These are phyloP conservation scores for Thalia dealbata DNA, from an alignment of 176 grass and related monocot species.

Conservation along the genomic window DNA sequence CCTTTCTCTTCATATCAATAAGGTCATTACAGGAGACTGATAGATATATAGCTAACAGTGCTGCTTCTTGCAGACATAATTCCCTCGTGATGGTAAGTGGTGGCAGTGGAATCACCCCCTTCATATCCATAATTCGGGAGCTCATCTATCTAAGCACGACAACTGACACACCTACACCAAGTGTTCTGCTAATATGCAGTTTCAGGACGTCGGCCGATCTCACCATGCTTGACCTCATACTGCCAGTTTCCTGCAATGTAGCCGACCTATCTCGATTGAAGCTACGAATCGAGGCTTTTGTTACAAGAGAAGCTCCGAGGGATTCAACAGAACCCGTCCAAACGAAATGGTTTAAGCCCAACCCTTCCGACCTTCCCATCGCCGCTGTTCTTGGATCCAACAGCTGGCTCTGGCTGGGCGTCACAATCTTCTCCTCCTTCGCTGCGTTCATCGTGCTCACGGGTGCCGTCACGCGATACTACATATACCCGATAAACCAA, in stretches of 20 bases:
- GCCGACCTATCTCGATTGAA: constrained; percentile 25
- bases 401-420: constrained; percentile 41
- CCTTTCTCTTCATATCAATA: background rate
- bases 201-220: constrained; percentile 56
- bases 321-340: background rate
- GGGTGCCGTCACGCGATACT: constrained; percentile 24
- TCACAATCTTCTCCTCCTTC: constrained; percentile 34
- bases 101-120: constrained; percentile 54
- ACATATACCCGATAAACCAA: constrained; percentile 34
- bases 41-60: background rate
- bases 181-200: constrained; percentile 29
- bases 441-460: constrained; percentile 34
- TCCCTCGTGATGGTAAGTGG: constrained; percentile 45
- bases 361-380: constrained; percentile 26
- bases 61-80: constrained; percentile 18
- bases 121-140: constrained; percentile 48
- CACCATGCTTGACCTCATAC: constrained; percentile 47
- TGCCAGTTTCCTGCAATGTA: constrained; percentile 23
- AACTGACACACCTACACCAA: constrained; percentile 15
- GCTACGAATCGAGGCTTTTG: constrained; percentile 38
- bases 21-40: background rate
- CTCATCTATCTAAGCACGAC: constrained; percentile 15
- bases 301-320: constrained; percentile 26
- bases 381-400: constrained; percentile 30
- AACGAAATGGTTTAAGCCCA: constrained; percentile 37